These are phyloP conservation scores for Gonium pectorale DNA, from an alignment of 139 green algal species.

Conservation along the genomic window DNA sequence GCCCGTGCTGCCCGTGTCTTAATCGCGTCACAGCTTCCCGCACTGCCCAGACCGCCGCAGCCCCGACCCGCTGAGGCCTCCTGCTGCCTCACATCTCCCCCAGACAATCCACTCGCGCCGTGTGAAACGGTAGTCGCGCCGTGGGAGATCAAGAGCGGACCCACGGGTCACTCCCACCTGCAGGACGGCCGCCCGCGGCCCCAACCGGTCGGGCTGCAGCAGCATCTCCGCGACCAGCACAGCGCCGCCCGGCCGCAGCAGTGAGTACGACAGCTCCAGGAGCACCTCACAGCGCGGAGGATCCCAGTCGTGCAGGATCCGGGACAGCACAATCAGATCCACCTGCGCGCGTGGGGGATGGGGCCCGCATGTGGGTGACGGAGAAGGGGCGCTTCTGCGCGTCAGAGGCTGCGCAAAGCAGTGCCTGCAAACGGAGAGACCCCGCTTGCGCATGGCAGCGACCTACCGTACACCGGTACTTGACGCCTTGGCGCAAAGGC, in stretches of 20 bases:
- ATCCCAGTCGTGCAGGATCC: conserved; percentile 66
- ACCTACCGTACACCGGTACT: too few relatives aligned
- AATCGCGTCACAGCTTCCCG: background rate
- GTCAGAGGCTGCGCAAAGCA: too few relatives aligned
- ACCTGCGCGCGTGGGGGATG: background rate
- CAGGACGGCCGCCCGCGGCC: conserved; percentile 46
- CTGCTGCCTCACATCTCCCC: background rate
- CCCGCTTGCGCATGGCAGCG: too few relatives aligned
- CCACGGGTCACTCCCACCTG: conserved; percentile 45
- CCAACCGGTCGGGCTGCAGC: conserved; percentile 41
- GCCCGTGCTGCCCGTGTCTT: too few relatives aligned
- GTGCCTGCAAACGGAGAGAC: too few relatives aligned
- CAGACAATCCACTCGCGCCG: conserved; percentile 53
- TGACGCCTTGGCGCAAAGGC: too few relatives aligned
- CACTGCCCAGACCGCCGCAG: background rate
- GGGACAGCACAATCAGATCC: conserved; percentile 48
- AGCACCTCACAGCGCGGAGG: conserved; percentile 35
- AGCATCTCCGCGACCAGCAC: conserved; percentile 65
- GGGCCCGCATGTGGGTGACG: too few relatives aligned
- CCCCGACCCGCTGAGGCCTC: too few relatives aligned
- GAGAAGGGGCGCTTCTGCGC: too few relatives aligned
- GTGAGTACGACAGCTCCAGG: conserved; percentile 25
- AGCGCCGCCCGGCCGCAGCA: conserved; percentile 47
- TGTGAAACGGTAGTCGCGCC: too few relatives aligned
- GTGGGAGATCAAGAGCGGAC: too few relatives aligned